Evolutionary conservation across 305 asterid species (phyloP).

Genomic region (Plantago coronopus): DNA sequence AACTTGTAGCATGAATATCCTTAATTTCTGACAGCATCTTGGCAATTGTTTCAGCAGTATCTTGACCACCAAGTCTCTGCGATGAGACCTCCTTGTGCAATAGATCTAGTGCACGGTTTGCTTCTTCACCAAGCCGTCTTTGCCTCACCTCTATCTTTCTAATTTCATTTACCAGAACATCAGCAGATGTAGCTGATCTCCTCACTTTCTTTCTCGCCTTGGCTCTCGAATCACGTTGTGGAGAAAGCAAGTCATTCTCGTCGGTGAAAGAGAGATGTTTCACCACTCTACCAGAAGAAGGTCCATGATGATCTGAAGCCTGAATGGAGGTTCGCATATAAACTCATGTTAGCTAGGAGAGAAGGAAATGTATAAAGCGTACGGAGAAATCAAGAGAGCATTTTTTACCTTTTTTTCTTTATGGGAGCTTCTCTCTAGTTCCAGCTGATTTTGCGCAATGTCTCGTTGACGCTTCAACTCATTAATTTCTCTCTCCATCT

Average conservation of each 20-base stretch:
- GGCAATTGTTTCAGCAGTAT: slow-evolving; percentile 64
- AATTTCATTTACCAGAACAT: slow-evolving; percentile 64
- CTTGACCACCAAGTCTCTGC: slow-evolving; percentile 63
- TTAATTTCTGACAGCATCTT: slow-evolving; percentile 78
- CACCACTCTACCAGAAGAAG: slow-evolving; percentile 68
- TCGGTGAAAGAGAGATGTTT: slow-evolving; percentile 62
- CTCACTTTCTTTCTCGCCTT: slow-evolving; percentile 39
- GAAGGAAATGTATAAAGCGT: background rate
- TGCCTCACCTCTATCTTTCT: slow-evolving; percentile 81
- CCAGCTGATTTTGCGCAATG: slow-evolving; percentile 69
- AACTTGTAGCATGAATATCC: slow-evolving; percentile 50
- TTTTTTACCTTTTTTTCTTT: slow-evolving; percentile 59
- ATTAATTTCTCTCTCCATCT: slow-evolving; percentile 88
- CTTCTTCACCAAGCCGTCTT: slow-evolving; percentile 92
- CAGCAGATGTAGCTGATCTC: slow-evolving; percentile 51
- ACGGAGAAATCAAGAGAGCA: background rate
- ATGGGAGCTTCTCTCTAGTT: slow-evolving; percentile 61
- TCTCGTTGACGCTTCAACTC: slow-evolving; percentile 85
- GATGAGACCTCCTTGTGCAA: slow-evolving; percentile 88
- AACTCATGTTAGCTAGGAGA: slow-evolving; percentile 14
- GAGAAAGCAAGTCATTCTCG: slow-evolving; percentile 36
- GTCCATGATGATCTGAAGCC: slow-evolving; percentile 61
- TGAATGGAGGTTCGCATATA: slow-evolving; percentile 31
- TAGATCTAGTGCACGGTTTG: slow-evolving; percentile 80
- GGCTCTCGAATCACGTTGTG: slow-evolving; percentile 30